phyloP scores from a whole-genome alignment of 2,329 filamentous ascomycete genomes.

The Macrophomina tecta region DNA sequence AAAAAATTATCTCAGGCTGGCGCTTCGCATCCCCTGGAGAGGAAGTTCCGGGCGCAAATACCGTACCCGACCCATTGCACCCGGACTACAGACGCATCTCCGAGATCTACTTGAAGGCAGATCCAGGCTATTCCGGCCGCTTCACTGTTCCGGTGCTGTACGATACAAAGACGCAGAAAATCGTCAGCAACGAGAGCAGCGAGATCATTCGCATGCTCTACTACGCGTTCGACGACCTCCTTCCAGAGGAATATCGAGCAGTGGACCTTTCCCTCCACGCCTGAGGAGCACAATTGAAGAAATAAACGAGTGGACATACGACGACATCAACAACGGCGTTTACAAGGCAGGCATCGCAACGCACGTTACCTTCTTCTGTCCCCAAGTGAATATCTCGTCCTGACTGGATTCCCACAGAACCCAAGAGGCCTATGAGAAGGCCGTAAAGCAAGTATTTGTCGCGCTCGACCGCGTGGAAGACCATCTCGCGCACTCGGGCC shows the following conservation, averaged over 20 bases:
- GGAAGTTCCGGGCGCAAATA: slow-evolving; percentile 61
- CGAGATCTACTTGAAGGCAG: slow-evolving; percentile 78
- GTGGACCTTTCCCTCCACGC: slow-evolving; percentile 54
- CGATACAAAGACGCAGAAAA: slow-evolving; percentile 75
- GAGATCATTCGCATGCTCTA: slow-evolving; percentile 94
- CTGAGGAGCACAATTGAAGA: slow-evolving; percentile 54
- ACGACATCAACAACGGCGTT: slow-evolving; percentile 59
- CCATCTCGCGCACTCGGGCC: slow-evolving; percentile 51
- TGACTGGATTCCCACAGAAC: slow-evolving; percentile 37
- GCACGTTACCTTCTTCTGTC: slow-evolving; percentile 33
- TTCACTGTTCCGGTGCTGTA: slow-evolving; percentile 90
- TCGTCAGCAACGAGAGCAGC: slow-evolving; percentile 90
- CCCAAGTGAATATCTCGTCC: not conserved
- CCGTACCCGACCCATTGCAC: slow-evolving; percentile 68
- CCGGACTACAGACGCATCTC: slow-evolving; percentile 73
- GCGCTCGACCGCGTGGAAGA: slow-evolving; percentile 56
- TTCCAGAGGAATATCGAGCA: slow-evolving; percentile 51
- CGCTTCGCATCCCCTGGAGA: slow-evolving; percentile 75
- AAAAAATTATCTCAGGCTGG: slow-evolving; percentile 66
- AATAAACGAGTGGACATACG: slow-evolving; percentile 60
- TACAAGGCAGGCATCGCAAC: slow-evolving; percentile 60
- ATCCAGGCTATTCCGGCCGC: slow-evolving; percentile 74
- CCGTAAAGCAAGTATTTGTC: slow-evolving; percentile 53
- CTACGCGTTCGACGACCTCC: slow-evolving; percentile 71
- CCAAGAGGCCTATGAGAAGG: slow-evolving; percentile 57